These are phyloP conservation scores for Penicillium sp. DNA, from an alignment of 2,329 filamentous ascomycete species.

Conservation along the genomic window DNA sequence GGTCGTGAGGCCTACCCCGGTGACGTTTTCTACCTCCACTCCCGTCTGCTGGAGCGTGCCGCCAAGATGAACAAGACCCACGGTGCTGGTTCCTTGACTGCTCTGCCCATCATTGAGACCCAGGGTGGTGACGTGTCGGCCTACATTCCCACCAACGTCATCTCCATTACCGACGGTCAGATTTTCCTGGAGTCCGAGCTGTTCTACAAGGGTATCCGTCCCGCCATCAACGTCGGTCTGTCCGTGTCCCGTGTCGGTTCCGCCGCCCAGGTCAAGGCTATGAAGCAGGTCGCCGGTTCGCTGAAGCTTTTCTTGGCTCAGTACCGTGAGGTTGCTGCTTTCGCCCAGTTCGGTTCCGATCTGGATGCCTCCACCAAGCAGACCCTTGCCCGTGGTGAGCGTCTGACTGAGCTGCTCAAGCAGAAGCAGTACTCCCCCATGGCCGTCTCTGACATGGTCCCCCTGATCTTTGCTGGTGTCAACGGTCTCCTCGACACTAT, in stretches of 20 bases:
- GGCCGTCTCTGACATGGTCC: slow-evolving; percentile 99
- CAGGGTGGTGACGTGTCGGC: slow-evolving; percentile 99
- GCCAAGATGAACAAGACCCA: slow-evolving; percentile 98
- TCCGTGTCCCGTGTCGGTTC: slow-evolving; percentile 99
- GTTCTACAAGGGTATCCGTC: slow-evolving; percentile 99
- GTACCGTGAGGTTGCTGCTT: slow-evolving; percentile 99
- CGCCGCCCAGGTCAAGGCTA: slow-evolving; percentile 98
- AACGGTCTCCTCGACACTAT: slow-evolving; percentile 88
- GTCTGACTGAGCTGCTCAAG: slow-evolving; percentile 97
- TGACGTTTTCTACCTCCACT: slow-evolving; percentile 99
- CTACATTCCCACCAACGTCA: slow-evolving; percentile 99
- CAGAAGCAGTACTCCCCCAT: slow-evolving; percentile 99
- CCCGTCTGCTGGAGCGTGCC: slow-evolving; percentile 96
- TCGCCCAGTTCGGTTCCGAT: slow-evolving; percentile 99
- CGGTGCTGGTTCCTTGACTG: slow-evolving; percentile 93
- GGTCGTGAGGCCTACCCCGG: slow-evolving; percentile 99
- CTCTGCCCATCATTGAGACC: slow-evolving; percentile 96
- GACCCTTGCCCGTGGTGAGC: slow-evolving; percentile 95
- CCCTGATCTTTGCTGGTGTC: slow-evolving; percentile 98
- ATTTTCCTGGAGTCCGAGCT: slow-evolving; percentile 99
- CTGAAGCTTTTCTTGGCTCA: slow-evolving; percentile 99
- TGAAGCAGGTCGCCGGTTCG: slow-evolving; percentile 99
- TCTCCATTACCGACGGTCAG: slow-evolving; percentile 99
- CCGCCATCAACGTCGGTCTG: slow-evolving; percentile 99
- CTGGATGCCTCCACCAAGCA: slow-evolving; percentile 98